A percentile compares a stretch with the other conserved stretches of the same genome.
Evolutionary conservation across 805 yeast genomes (phyloP).

Genomic region (Nakazawaea sp.): DNA sequence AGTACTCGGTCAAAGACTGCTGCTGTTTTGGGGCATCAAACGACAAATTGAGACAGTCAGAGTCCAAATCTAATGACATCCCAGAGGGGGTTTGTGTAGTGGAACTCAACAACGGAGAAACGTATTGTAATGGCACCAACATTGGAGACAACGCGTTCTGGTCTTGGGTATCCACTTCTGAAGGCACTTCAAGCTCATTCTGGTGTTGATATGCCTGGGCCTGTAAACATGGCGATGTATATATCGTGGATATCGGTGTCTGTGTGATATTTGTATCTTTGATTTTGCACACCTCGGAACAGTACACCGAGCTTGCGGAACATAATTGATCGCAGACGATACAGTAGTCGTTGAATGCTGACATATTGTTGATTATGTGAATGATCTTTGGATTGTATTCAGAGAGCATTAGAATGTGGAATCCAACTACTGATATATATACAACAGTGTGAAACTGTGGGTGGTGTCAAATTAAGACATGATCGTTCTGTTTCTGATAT

Average conservation of each 20-base stretch:
- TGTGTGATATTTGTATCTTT: slow-evolving; percentile 13
- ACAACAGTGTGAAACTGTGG: too few relatives aligned
- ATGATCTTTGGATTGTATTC: too few relatives aligned
- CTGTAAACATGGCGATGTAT: slow-evolving; percentile 5
- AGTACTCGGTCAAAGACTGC: slow-evolving; percentile 1
- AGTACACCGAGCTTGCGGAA: slow-evolving; percentile 23
- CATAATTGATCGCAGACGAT: slow-evolving; percentile 28
- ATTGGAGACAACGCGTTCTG: too few relatives aligned
- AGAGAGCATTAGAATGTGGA: too few relatives aligned
- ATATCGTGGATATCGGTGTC: slow-evolving; percentile 1
- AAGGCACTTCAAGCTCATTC: too few relatives aligned
- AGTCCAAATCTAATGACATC: slow-evolving; percentile 9
- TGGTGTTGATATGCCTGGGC: too few relatives aligned
- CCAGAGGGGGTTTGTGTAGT: not conserved
- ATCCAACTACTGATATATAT: too few relatives aligned
- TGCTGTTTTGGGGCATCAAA: not conserved
- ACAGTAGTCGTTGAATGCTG: slow-evolving; percentile 32
- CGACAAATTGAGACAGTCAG: slow-evolving; percentile 8
- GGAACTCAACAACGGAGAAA: slow-evolving; percentile 10
- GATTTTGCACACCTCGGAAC: slow-evolving; percentile 23
- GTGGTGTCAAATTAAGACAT: too few relatives aligned
- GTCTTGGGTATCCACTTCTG: too few relatives aligned
- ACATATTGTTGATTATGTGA: too few relatives aligned
- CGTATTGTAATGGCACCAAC: slow-evolving; percentile 11
- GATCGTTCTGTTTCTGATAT: too few relatives aligned